phyloP scores from a whole-genome alignment of 805 yeast genomes.

The Lipomyces sp. region DNA sequence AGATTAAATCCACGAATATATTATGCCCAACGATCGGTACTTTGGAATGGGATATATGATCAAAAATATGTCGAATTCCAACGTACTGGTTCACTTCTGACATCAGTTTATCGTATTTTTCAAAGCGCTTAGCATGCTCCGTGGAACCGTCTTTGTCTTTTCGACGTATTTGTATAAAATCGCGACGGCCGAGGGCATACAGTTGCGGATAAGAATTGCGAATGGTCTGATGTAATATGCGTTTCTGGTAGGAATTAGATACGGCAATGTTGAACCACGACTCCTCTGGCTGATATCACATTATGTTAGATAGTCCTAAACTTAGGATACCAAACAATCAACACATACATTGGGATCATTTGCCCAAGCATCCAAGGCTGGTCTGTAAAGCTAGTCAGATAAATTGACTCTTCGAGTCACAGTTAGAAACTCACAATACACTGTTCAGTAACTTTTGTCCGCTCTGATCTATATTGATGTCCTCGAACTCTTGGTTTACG shows the following conservation, averaged over 20 bases:
- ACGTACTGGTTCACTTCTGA: not conserved
- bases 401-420: not conserved
- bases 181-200: not conserved
- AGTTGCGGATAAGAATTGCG: not conserved
- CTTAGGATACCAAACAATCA: not conserved
- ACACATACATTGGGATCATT: slow-evolving; percentile 3
- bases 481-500: slow-evolving; percentile 1
- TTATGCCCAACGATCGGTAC: slow-evolving; percentile 3
- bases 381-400: not conserved
- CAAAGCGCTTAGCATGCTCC: not conserved
- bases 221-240: not conserved
- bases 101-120: not conserved
- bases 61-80: slow-evolving; percentile 6
- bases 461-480: slow-evolving; percentile 4
- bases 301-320: not conserved
- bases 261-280: slow-evolving; percentile 8
- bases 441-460: slow-evolving; percentile 1
- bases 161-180: slow-evolving; percentile 3
- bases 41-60: not conserved
- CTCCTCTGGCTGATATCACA: not conserved
- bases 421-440: slow-evolving; percentile 2
- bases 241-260: not conserved
- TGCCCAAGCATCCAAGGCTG: slow-evolving; percentile 5
- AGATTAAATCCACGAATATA: slow-evolving; percentile 2
- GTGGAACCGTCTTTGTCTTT: not conserved